These are phyloP conservation scores for Selenicereus undatus DNA, from an alignment of 148 eudicot species.

Conservation along the genomic window DNA sequence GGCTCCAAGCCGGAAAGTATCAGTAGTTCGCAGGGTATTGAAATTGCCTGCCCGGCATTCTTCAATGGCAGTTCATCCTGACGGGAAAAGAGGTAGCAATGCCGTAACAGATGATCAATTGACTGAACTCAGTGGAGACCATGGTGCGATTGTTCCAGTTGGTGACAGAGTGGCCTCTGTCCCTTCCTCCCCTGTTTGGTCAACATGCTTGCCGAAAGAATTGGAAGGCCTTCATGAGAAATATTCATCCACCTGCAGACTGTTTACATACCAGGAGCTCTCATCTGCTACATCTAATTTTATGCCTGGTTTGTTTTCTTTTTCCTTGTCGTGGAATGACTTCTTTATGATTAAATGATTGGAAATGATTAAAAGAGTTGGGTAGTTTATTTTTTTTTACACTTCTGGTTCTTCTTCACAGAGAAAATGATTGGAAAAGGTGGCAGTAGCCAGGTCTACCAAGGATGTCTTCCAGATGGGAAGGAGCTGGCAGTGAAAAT, in stretches of 20 bases:
- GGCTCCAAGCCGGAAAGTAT: constrained; percentile 28
- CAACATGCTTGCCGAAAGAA: constrained; percentile 44
- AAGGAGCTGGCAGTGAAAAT: constrained; percentile 90
- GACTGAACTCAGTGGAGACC: constrained; percentile 23
- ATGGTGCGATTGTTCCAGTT: constrained; percentile 37
- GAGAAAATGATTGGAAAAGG: constrained; percentile 81
- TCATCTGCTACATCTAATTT: constrained; percentile 61
- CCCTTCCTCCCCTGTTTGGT: constrained; percentile 39
- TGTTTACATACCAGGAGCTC: constrained; percentile 68
- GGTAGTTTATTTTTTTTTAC: neutral
- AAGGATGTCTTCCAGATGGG: constrained; percentile 73
- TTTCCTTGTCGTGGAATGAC: neutral
- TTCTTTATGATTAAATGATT: neutral
- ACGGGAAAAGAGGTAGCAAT: constrained; percentile 30
- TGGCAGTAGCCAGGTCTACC: constrained; percentile 78
- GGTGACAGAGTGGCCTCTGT: constrained; percentile 27
- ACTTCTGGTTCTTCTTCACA: constrained; percentile 21
- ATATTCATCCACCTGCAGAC: constrained; percentile 69
- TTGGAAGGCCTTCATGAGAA: constrained; percentile 62
- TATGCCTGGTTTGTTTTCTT: constrained; percentile 49
- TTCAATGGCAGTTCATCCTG: constrained; percentile 37
- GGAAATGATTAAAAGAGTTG: neutral
- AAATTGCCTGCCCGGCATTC: constrained; percentile 28
- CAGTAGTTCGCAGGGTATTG: constrained; percentile 29
- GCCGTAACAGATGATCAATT: constrained; percentile 25